These are phyloP conservation scores for Candida dajiaensis DNA, from an alignment of 805 yeast species.

Conservation along the genomic window DNA sequence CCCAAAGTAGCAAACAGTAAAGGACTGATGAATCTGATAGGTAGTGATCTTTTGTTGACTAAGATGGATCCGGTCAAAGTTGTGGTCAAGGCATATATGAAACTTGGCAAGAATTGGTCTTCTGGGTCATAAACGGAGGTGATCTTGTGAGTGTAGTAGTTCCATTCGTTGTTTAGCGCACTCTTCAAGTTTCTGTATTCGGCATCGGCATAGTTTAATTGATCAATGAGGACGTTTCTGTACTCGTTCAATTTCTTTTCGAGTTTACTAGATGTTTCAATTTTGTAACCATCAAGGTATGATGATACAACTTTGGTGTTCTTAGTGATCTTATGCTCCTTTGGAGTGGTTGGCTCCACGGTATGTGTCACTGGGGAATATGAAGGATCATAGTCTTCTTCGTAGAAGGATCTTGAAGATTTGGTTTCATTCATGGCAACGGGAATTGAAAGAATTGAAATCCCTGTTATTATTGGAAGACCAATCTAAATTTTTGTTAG, in stretches of 20 bases:
- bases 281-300: constrained; percentile 21
- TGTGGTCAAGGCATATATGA: constrained; percentile 48
- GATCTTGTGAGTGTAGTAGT: constrained; percentile 9
- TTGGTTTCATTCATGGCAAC: constrained; percentile 31
- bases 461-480: constrained; percentile 15
- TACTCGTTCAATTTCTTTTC: constrained; percentile 14
- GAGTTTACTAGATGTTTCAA: constrained; percentile 19
- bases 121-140: constrained; percentile 22
- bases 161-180: constrained; percentile 21
- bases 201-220: constrained; percentile 16
- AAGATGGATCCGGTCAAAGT: constrained; percentile 53
- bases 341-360: constrained; percentile 4
- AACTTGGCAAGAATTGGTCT: constrained; percentile 39
- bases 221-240: constrained; percentile 12
- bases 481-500: constrained; percentile 11
- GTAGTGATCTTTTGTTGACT: constrained; percentile 40
- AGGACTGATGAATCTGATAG: constrained; percentile 48
- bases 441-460: constrained; percentile 27
- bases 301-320: constrained; percentile 11
- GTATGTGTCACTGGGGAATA: constrained; percentile 3
- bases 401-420: constrained; percentile 22
- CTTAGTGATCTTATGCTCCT: constrained; percentile 1
- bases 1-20: constrained; percentile 41
- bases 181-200: constrained; percentile 22
- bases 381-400: constrained; percentile 13